Base-by-base conservation (phyloP, 2,329 filamentous ascomycete species). In the Aspergillus niger region DNA sequence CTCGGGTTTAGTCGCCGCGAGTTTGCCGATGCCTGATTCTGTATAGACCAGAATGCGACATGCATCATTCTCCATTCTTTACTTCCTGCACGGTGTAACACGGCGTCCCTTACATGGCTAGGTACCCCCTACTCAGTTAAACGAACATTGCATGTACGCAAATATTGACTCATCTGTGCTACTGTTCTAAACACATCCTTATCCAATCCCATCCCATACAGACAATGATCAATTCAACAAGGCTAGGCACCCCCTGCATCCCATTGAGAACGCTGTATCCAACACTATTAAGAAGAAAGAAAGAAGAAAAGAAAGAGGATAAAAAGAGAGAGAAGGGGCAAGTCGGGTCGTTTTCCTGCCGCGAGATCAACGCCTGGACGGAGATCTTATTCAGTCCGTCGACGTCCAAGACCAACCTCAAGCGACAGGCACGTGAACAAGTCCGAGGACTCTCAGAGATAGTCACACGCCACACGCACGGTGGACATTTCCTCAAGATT, bases 1-100 rank as follows among this genome's bases (percentile, higher is more conserved):
- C n/a, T 63, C 61, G 41, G 26, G 59, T 51, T 57, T 56, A 57
- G 39, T 32, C 44, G 41, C 39, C 22, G 28, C 47, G 38, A 28
- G 7, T 8, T 53, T 36, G 50, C 50, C 48, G 48, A 51, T 48
- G 26, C 26, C 20, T 48, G 20, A 22, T 20, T 17, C 41, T 22
- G 41, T 44, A 44, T 44, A 44, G n/a, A 36, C 32, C 5, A 36
- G 32, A 11, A 36, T 36, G 32, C 32, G 32, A 36, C 32, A 13
- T 36, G 32, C 32, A 36, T 36, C 32, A 6, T 11, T 36, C 32
- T 11, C 11, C 32, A 13, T 36, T 36, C 32, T 36, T 36, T 4
- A 13, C 11, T 5, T 43, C 8, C 39, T 43, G 44, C 10, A 24
- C 13, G 7, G 20, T 48, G 44, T 49, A 22, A 13, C 41, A 24